phyloP scores from a whole-genome alignment of 495 filamentous ascomycete genomes.

The Usnea hakonensis region DNA sequence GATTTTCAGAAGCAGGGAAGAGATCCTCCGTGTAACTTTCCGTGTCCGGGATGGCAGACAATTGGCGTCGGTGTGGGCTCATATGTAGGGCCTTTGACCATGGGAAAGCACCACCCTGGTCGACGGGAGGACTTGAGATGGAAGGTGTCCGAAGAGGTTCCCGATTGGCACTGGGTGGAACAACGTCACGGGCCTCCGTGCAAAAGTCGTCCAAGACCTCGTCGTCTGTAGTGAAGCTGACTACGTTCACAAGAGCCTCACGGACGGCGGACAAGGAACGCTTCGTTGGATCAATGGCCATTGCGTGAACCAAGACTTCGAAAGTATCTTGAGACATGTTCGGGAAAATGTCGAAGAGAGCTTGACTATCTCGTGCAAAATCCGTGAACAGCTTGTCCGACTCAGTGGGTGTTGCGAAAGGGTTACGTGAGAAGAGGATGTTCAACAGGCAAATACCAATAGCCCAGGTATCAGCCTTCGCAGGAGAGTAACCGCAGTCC shows the following conservation, averaged over 20 bases:
- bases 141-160: slow-evolving; percentile 95
- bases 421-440: slow-evolving; percentile 90
- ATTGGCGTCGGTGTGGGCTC: slow-evolving; percentile 70
- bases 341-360: slow-evolving; percentile 95
- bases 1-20: slow-evolving; percentile 71
- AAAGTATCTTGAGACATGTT: slow-evolving; percentile 98
- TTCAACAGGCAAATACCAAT: slow-evolving; percentile 94
- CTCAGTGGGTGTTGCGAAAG: slow-evolving; percentile 79
- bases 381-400: slow-evolving; percentile 85
- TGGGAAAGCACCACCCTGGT: slow-evolving; percentile 76
- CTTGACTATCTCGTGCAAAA: slow-evolving; percentile 85
- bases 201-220: slow-evolving; percentile 90
- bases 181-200: slow-evolving; percentile 62
- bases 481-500: slow-evolving; percentile 80
- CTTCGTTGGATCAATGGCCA: slow-evolving; percentile 85
- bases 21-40: slow-evolving; percentile 80
- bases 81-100: slow-evolving; percentile 89
- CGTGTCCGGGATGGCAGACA: slow-evolving; percentile 76
- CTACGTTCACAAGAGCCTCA: slow-evolving; percentile 63
- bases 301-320: slow-evolving; percentile 77
- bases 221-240: slow-evolving; percentile 93
- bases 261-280: slow-evolving; percentile 72
- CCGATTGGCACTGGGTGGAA: slow-evolving; percentile 75
- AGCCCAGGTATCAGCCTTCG: slow-evolving; percentile 92
- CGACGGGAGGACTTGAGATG: slow-evolving; percentile 77